Evolutionary conservation across 805 yeast species (phyloP).

Genomic region (Ogataea minuta): DNA sequence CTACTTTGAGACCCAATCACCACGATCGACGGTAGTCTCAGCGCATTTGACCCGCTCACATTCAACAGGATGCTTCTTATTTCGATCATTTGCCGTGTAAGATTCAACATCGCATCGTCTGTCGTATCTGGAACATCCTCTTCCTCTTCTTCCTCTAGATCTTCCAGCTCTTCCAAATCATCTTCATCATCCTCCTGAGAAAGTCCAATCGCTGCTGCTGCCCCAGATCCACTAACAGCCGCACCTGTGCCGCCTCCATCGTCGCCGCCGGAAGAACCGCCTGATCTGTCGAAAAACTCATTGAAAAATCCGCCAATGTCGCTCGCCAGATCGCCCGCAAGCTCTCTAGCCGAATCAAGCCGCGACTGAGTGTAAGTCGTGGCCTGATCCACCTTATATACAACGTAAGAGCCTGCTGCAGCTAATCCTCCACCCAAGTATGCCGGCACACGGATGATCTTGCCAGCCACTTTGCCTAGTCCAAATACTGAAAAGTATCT

Average conservation of each 20-base stretch:
- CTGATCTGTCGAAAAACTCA: conserved; percentile 27
- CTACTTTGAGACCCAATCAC: conserved; percentile 97
- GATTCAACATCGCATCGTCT: conserved; percentile 77
- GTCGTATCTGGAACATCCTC: conserved; percentile 43
- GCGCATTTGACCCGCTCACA: conserved; percentile 68
- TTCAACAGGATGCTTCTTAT: conserved; percentile 75
- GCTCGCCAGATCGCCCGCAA: conserved; percentile 52
- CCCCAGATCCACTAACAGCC: conserved; percentile 53
- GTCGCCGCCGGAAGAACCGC: conserved; percentile 30
- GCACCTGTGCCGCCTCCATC: conserved; percentile 31
- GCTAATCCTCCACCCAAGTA: conserved; percentile 88
- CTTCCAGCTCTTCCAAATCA: conserved; percentile 6
- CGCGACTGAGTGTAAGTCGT: conserved; percentile 66
- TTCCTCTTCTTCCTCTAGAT: conserved; percentile 41
- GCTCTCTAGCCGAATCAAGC: conserved; percentile 58
- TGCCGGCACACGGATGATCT: conserved; percentile 65
- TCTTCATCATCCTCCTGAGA: conserved; percentile 34
- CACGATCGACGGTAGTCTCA: conserved; percentile 90
- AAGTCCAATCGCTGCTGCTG: conserved; percentile 48
- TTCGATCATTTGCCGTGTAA: conserved; percentile 96
- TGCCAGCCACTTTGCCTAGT: conserved; percentile 53
- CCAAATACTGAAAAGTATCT: conserved; percentile 36
- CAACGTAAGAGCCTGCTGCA: conserved; percentile 91
- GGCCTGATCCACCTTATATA: conserved; percentile 90
- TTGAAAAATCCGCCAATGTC: conserved; percentile 39